Conservation (phyloP, 2,329 filamentous ascomycete species). For the Grosmannia clavigera region DNA sequence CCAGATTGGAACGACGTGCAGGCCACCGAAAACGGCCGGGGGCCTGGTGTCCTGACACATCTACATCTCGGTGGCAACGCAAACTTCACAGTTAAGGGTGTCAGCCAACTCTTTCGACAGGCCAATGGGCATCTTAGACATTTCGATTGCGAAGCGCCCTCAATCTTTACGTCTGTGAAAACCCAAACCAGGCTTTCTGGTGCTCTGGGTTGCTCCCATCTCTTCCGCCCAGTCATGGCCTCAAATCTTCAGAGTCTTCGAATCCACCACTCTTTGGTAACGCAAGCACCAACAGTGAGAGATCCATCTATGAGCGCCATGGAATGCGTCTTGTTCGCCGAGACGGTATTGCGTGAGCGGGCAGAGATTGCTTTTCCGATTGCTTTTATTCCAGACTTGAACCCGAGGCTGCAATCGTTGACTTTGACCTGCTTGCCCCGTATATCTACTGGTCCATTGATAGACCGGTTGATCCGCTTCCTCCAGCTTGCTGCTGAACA, state of each 20-base stretch:
- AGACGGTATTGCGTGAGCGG: conserved; percentile 30
- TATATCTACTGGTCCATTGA: conserved; percentile 36
- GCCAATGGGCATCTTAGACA: conserved; percentile 36
- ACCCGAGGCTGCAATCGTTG: conserved; percentile 39
- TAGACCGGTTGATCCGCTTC: conserved; percentile 34
- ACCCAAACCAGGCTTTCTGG: conserved; percentile 22
- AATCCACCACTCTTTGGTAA: conserved; percentile 49
- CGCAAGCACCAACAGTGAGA: conserved; percentile 35
- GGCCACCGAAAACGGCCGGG: neutral
- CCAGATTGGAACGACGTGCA: conserved; percentile 10
- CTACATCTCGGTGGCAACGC: conserved; percentile 38
- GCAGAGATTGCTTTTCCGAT: conserved; percentile 33
- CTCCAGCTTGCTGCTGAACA: conserved; percentile 34
- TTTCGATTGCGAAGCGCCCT: conserved; percentile 36
- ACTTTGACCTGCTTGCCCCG: conserved; percentile 43
- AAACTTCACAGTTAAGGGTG: conserved; percentile 27
- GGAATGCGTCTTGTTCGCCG: conserved; percentile 28
- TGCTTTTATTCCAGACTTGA: conserved; percentile 40
- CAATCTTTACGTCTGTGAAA: conserved; percentile 13
- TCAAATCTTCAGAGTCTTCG: conserved; percentile 39
- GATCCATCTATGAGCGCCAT: conserved; percentile 24
- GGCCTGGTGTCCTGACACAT: conserved; percentile 34
- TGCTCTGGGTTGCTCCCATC: conserved; percentile 30
- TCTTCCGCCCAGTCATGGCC: conserved; percentile 40
- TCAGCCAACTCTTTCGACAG: conserved; percentile 29